phyloP scores from a whole-genome alignment of 805 yeast genomes.

The Saccharomycopsis schoenii region DNA sequence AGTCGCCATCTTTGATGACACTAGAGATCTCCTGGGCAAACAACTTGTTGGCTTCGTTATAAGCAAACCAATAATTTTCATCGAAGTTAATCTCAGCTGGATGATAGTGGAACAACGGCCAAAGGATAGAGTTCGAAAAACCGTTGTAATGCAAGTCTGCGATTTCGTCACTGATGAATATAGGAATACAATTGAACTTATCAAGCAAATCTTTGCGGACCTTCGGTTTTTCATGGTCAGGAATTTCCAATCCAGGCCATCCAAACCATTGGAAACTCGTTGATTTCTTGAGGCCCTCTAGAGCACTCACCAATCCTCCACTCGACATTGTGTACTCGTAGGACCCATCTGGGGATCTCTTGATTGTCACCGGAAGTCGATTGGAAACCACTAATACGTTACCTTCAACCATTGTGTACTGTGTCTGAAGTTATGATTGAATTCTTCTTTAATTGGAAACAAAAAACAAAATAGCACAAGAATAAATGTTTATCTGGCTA shows the following conservation, averaged over 20 bases:
- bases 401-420: slow-evolving; percentile 29
- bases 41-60: slow-evolving; percentile 78
- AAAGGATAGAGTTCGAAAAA: slow-evolving; percentile 83
- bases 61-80: slow-evolving; percentile 96
- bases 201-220: slow-evolving; percentile 63
- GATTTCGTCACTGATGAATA: slow-evolving; percentile 75
- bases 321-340: slow-evolving; percentile 89
- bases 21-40: slow-evolving; percentile 70
- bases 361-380: slow-evolving; percentile 89
- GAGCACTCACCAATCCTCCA: slow-evolving; percentile 94
- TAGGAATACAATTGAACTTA: slow-evolving; percentile 84
- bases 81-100: slow-evolving; percentile 99
- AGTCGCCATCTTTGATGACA: slow-evolving; percentile 68
- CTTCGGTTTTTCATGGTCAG: slow-evolving; percentile 56
- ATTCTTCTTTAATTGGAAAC: not conserved
- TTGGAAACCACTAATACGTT: slow-evolving; percentile 90
- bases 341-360: slow-evolving; percentile 46
- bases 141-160: slow-evolving; percentile 97
- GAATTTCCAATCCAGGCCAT: slow-evolving; percentile 92
- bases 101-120: slow-evolving; percentile 98
- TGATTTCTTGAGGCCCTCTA: slow-evolving; percentile 79
- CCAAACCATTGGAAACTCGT: slow-evolving; percentile 95
- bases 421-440: not conserved
- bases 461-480: no score
- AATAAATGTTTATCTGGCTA: no score